Conservation (phyloP, 352 stramenopile genomes). For the Pythium brachiatum region DNA sequence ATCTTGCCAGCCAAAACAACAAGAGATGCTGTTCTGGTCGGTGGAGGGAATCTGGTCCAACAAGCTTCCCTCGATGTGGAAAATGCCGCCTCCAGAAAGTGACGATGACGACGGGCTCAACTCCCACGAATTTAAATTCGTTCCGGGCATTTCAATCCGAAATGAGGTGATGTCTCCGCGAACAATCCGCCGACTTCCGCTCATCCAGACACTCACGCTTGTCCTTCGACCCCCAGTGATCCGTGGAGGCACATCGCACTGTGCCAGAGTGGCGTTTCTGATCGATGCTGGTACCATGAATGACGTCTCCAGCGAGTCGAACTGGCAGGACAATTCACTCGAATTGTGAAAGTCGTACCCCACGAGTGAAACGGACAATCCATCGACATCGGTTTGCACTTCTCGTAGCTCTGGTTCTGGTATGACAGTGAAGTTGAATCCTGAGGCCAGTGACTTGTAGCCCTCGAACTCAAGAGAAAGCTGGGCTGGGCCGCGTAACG, state of each 20-base stretch:
- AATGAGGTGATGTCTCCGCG: background rate
- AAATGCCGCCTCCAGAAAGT: background rate
- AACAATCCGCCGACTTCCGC: background rate
- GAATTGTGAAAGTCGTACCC: slow-evolving; percentile 44
- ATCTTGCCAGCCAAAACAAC: slow-evolving; percentile 10
- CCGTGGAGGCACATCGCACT: slow-evolving; percentile 23
- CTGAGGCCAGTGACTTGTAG: background rate
- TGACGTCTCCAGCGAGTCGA: slow-evolving; percentile 25
- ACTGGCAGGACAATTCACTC: slow-evolving; percentile 36
- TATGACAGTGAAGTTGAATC: slow-evolving; percentile 11
- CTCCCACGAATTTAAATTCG: background rate
- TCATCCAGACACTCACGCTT: slow-evolving; percentile 13
- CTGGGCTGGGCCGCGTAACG: background rate
- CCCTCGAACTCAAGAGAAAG: background rate
- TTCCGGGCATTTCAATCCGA: background rate
- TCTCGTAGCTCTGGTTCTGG: slow-evolving; percentile 13
- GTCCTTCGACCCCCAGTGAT: background rate
- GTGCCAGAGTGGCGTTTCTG: slow-evolving; percentile 36
- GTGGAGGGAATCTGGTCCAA: background rate
- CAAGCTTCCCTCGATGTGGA: slow-evolving; percentile 5
- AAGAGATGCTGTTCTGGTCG: slow-evolving; percentile 8
- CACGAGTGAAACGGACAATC: slow-evolving; percentile 21
- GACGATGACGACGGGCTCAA: background rate
- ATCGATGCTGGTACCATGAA: slow-evolving; percentile 26
- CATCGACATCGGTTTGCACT: background rate